Base-by-base conservation (phyloP, 108 stramenopile genomes). In the Poteriospumella lacustris region DNA sequence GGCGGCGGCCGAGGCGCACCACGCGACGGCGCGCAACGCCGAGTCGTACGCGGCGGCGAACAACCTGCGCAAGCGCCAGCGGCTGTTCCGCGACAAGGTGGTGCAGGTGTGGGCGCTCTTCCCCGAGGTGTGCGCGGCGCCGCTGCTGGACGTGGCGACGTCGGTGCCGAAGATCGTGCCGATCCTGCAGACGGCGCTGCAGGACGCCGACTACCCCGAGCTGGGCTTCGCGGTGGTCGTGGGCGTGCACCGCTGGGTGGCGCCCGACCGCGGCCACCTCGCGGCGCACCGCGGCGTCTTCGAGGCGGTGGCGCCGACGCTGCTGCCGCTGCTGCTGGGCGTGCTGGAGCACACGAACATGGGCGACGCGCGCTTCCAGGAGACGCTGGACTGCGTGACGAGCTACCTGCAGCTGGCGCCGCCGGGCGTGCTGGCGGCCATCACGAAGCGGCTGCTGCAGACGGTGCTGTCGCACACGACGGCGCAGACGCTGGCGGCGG, bases 21-120 rank as follows among this genome's bases (percentile, higher is more conserved):
- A 24, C 9, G 36, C 26, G 19, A 5, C 36, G 12, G n/a, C 36
- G 5, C 36, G 41, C 36, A 73, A 26, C 12, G n/a, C n/a, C n/a
- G n/a, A n/a, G n/a, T n/a, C n/a, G n/a, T n/a, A n/a, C n/a, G n/a
- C n/a, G n/a, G n/a, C n/a, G n/a, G n/a, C n/a, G n/a, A n/a, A n/a
- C n/a, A n/a, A n/a, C n/a, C n/a, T n/a, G n/a, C n/a, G n/a, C n/a
- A n/a, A n/a, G n/a, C n/a, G n/a, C n/a, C n/a, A n/a, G n/a, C n/a
- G n/a, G n/a, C n/a, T n/a, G n/a, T n/a, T n/a, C n/a, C n/a, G n/a
- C n/a, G n/a, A n/a, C n/a, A 3, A 24, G 5, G 70, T 73, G 12
- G 28, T 73, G 41, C 70, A 73, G 70, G 36, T 73, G 38, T 73
- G 70, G 70, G 26, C 70, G 31, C 33, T 73, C 28, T 73, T 73